Percentiles rank a stretch among this genome's conserved stretches.
Evolutionary conservation across 495 filamentous ascomycete species (phyloP).

Genomic region (Penicillium soppii): DNA sequence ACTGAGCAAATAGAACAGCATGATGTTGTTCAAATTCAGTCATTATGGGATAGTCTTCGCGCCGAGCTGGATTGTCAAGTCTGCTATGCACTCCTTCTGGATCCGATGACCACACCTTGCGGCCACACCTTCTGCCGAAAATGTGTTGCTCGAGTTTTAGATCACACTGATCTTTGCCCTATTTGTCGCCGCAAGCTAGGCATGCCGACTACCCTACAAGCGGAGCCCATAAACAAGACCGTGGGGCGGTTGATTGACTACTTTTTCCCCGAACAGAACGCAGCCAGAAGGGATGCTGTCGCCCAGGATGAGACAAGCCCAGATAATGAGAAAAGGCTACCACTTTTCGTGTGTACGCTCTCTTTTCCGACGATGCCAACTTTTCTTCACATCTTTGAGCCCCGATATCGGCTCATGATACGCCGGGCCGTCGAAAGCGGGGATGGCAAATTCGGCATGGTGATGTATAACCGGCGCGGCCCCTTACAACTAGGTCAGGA

Average conservation of each 20-base stretch:
- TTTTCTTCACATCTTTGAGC: slow-evolving; percentile 88
- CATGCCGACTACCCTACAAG: slow-evolving; percentile 54
- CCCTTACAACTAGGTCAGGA: slow-evolving; percentile 55
- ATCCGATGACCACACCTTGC: slow-evolving; percentile 80
- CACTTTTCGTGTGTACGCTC: slow-evolving; percentile 80
- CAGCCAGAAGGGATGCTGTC: slow-evolving; percentile 50
- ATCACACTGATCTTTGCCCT: slow-evolving; percentile 75
- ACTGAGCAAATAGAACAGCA: slow-evolving; percentile 35
- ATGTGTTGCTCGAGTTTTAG: slow-evolving; percentile 71
- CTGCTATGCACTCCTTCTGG: slow-evolving; percentile 75
- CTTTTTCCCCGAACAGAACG: slow-evolving; percentile 67
- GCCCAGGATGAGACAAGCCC: slow-evolving; percentile 49
- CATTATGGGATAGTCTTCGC: slow-evolving; percentile 58
- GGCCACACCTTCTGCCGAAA: slow-evolving; percentile 87
- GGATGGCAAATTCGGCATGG: slow-evolving; percentile 78
- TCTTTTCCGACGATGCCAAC: slow-evolving; percentile 81
- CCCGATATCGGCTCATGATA: slow-evolving; percentile 85
- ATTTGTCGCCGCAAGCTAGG: slow-evolving; percentile 69
- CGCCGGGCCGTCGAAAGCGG: slow-evolving; percentile 69
- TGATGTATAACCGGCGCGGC: slow-evolving; percentile 62
- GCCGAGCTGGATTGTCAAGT: slow-evolving; percentile 83
- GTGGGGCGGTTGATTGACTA: slow-evolving; percentile 57
- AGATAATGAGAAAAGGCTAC: slow-evolving; percentile 57
- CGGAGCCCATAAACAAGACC: slow-evolving; percentile 60
- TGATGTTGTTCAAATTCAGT: slow-evolving; percentile 53